Base-by-base conservation (phyloP, 148 eudicot species). In the Rhododendron griersonianum region DNA sequence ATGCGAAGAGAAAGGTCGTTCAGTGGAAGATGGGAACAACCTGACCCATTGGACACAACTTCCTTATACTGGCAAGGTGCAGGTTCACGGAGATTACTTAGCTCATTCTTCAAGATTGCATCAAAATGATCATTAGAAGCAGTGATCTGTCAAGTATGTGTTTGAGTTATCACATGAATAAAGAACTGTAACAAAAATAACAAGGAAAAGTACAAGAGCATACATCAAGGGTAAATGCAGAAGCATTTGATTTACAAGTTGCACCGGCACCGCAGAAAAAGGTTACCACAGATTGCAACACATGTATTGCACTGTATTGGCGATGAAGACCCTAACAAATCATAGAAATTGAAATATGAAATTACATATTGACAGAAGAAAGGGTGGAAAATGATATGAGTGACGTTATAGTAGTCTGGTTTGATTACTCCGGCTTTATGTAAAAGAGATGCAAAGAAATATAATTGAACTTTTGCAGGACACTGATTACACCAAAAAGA, bases 171-270 rank as follows among this genome's bases (percentile, higher is more conserved):
- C 57, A 51, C 30, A 69, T 45, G 30, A 14, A 19, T 11, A 79
- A 65, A 14, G 25, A 25, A 16, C 1, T 7, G 13, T 30, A 59
- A 80, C 33, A 0, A 59, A 9, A 80, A 14, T 33, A 65, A 7
- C 44, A 44, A 55, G 73, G 63, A 61, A 82, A 14, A 63, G 11
- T 23, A 18, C 86, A n/a, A 37, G 85, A 85, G 81, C 96, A 87
- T 92, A 93, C 98, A 89, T 96, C 98, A 83, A 94, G 84, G 25
- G 93, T 90, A 88, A 95, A 96, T 33, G 89, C 85, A 80, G 94
- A 86, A 33, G 89, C 83, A 86, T 95, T 91, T 85, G 85, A 84
- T 92, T 90, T 95, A 88, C 94, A 90, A 28, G 91, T 91, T 87
- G 91, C 95, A 53, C 96, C 96, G 48, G 90, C 88, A 86, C 30